Evolutionary conservation across 306 rosid genomes (phyloP).

Genomic region (barrel medic (Medicago truncatula)): MtrunA17r5.0-ANR NC_053044.1:26785501-26786000

Average conservation of each 20-base stretch:
- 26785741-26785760: neutral
- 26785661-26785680: neutral
- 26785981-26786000: neutral
- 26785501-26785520: too few relatives aligned
- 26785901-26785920: neutral
- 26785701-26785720: neutral
- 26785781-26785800: neutral
- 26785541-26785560: too few relatives aligned
- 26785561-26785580: too few relatives aligned
- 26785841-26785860: neutral
- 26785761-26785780: neutral
- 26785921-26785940: slow-evolving; percentile 1
- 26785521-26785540: too few relatives aligned
- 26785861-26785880: neutral
- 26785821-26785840: slow-evolving; percentile 10
- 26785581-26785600: neutral
- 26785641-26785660: neutral
- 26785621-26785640: too few relatives aligned
- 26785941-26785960: neutral
- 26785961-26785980: neutral
- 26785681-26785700: neutral
- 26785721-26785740: neutral
- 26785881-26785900: neutral
- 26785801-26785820: neutral
- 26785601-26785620: neutral